Base-by-base conservation (phyloP, 2,329 filamentous ascomycete species). In the Parafenestella ontariensis region DNA sequence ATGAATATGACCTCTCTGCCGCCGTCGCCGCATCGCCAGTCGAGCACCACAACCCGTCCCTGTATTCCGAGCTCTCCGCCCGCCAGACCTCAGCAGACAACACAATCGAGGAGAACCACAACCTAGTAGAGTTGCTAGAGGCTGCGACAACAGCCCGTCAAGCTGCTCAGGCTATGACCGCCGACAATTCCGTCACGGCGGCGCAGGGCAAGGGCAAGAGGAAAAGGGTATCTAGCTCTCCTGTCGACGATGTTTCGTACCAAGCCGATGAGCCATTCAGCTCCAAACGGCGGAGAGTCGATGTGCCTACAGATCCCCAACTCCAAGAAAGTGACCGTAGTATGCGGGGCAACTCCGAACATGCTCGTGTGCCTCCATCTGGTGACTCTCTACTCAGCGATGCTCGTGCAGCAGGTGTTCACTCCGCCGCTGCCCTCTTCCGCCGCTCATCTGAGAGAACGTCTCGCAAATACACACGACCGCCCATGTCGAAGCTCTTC, bases 401-500 rank as follows among this genome's bases (percentile, higher is more conserved):
- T 56, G 77, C 80, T 41, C 80, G 80, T 28, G 76, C 81, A 20
- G 78, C 78, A 33, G 82, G 81, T 43, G 76, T 84, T 5, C 81
- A 84, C 68, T 75, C 72, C 20, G 83, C 82, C 1, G 81, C 81
- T 0, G 82, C 83, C 3, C 73, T 85, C 9, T 85, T 85, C 59
- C 77, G 83, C 11, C 68, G 62, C n/a, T 53, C 73, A 9, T 70
- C 71, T 1, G 63, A 66, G 13, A 69, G 78, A 3, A 76, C 76
- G 29, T 78, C 79, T 46, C 83, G 83, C 67, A 85, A 85, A 62
- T 81, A 83, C 62, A 85, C 83, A 1, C 80, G 83, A 0, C 83
- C 83, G 18, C 82, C 83, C 4, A 84, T 85, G 76, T 83, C 82
- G 36, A 85, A 83, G 55, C 74, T 86, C 33, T 85, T 84, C 61